Base-by-base conservation (phyloP, 192 early-diverging fungal species). In the Entomortierella parvispora region DNA sequence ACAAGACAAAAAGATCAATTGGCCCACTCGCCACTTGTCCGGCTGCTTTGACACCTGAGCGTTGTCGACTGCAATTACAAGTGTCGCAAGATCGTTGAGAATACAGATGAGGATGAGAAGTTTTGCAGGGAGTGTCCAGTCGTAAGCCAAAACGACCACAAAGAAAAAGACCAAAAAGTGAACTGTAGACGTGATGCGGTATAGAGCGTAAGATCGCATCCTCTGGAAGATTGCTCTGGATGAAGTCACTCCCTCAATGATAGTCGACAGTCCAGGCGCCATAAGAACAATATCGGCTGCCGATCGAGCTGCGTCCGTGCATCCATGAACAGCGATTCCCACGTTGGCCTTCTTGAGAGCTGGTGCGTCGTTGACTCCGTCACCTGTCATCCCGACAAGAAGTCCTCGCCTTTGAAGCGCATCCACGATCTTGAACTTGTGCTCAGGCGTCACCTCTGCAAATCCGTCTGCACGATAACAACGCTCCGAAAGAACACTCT, bases 81-180 rank as follows among this genome's bases (percentile, higher is more conserved):
- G 79, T 12, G 92, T 92, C 28, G 92, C 92, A 22, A 90, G 90
- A 69, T 96, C 93, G 79, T 96, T 96, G 68, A 96, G 89, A 55
- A 96, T 92, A 54, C 92, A 92, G 66, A 95, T 96, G 76, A 95
- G 83, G 71, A 96, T 92, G 37, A 96, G 83, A n/a, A 95, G 83
- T 4, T 86, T 83, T 20, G 91, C 89, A 72, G 93, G 91, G 71
- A 96, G 86, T 58, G 86, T 86, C 91, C 93, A 96, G 57, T 93
- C 85, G 72, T 89, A 91, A 10, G 84, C 89, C 57, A 94, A 83
- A 33, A 93, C 90, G 34, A 94, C 85, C 75, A 95, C 90, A 80
- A 96, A 96, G 87, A 96, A 94, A 86, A 96, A 96, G 65, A 94
- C 78, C 87, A 96, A 80, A 75, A 96, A 96, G 82, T 96, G 95